Conservation (phyloP, 2,329 filamentous ascomycete species). For the Paradendryphiella salina region DNA sequence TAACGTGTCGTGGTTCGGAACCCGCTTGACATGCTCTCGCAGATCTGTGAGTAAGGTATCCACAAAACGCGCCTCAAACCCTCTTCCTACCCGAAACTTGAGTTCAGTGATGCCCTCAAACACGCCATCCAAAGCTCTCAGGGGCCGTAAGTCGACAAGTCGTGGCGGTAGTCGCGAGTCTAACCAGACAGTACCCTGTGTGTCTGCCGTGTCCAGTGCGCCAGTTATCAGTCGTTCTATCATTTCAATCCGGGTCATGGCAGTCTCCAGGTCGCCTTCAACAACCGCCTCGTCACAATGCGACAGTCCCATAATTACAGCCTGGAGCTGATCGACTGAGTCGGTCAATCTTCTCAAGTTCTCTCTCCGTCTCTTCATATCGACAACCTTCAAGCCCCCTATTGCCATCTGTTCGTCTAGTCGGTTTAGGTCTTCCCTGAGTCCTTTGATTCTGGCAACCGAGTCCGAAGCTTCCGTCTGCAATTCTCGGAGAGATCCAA, state of each 20-base stretch:
- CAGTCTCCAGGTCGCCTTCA: constrained; percentile 77
- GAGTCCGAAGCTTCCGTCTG: constrained; percentile 92
- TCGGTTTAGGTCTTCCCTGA: constrained; percentile 76
- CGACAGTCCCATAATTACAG: constrained; percentile 74
- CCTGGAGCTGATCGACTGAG: constrained; percentile 79
- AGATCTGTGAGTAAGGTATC: constrained; percentile 78
- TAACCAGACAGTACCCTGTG: constrained; percentile 39
- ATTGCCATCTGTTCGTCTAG: constrained; percentile 87
- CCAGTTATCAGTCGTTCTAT: constrained; percentile 82
- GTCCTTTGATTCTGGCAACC: constrained; percentile 77
- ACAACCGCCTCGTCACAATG: constrained; percentile 82
- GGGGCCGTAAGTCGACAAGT: constrained; percentile 70
- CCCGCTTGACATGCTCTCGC: constrained; percentile 74
- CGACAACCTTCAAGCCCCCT: constrained; percentile 81
- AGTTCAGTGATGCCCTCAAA: constrained; percentile 75
- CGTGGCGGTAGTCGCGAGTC: constrained; percentile 44
- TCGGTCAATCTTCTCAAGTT: constrained; percentile 82
- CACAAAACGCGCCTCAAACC: constrained; percentile 80
- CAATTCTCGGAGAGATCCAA: constrained; percentile 86
- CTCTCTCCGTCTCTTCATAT: constrained; percentile 77
- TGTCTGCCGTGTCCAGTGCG: constrained; percentile 54
- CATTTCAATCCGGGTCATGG: constrained; percentile 74
- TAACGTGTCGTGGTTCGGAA: constrained; percentile 73
- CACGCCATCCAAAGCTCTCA: constrained; percentile 79
- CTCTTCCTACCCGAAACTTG: constrained; percentile 79